Percentiles rank a stretch among this genome's conserved stretches.
These are phyloP conservation scores for Fraxinus dipetala DNA, from an alignment of 305 asterid species.

Conservation along the genomic window DNA sequence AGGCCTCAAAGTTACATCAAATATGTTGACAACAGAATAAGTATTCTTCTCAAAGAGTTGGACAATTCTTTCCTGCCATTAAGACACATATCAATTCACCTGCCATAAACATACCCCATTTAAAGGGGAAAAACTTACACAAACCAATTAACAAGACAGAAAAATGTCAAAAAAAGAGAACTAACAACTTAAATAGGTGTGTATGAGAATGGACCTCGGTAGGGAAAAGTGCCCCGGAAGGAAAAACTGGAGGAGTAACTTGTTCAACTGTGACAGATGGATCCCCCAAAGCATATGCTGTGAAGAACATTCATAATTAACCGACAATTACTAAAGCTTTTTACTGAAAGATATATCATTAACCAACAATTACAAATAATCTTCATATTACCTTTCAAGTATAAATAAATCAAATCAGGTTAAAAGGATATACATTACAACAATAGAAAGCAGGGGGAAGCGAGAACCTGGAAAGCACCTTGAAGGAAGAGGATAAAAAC, in stretches of 20 bases:
- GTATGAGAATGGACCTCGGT: constrained; percentile 55
- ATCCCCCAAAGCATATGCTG: constrained; percentile 94
- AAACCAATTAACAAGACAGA: constrained; percentile 26
- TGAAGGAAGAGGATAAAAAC: constrained; percentile 60
- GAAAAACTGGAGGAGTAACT: constrained; percentile 65
- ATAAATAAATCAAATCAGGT: background rate
- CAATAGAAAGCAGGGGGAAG: constrained; percentile 27
- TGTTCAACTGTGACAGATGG: constrained; percentile 84
- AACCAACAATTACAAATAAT: background rate
- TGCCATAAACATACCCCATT: constrained; percentile 24
- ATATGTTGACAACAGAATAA: constrained; percentile 90
- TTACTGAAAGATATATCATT: background rate
- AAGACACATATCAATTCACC: constrained; percentile 50
- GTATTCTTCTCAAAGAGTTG: constrained; percentile 87
- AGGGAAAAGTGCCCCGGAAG: constrained; percentile 78
- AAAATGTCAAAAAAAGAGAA: background rate
- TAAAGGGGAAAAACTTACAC: constrained; percentile 27
- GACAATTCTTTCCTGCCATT: constrained; percentile 89
- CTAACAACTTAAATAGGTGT: constrained; percentile 9
- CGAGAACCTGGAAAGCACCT: constrained; percentile 85
- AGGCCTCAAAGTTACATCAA: constrained; percentile 87
- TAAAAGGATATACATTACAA: background rate
- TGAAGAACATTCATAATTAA: constrained; percentile 9
- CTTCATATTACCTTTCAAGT: background rate
- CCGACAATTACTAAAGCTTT: background rate